Base-by-base conservation (phyloP, 345 rosid genomes). In the Firmiana major region DNA sequence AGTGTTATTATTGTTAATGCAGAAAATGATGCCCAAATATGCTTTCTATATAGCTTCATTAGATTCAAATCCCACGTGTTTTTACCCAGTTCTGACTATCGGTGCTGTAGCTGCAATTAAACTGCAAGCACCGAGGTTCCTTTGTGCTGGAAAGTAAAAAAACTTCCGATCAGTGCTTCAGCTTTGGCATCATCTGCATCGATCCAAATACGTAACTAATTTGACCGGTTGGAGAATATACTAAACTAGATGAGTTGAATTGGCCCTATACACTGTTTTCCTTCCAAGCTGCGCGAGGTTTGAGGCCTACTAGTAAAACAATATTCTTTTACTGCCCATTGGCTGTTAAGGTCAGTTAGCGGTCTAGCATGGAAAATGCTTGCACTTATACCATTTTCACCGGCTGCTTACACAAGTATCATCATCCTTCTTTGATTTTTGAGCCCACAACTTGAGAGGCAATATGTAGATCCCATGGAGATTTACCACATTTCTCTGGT, bases 31-130 rank as follows among this genome's bases (percentile, higher is more conserved):
- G 16, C 73, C 48, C n/a, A 73, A 34, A 11, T 38, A 55, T 73
- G 76, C 55, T 38, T 73, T 73, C 64, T 11, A n/a, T 38, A 38
- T 36, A 8, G 34, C 49, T 57, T 73, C 3, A 6, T 21, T 36
- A 73, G 31, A 36, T 73, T 73, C 76, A 73, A 72, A 54, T 36
- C 63, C 54, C 63, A 53, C 63, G 62, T 71, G 63, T 40, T 71
- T 34, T 71, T 48, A 15, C 38, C 38, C 11, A 13, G 0, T 9
- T 22, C 38, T 13, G 74, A 49, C 59, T 28, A 49, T 6, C 22
- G 10, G 22, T 64, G 43, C 68, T 36, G 16, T 63, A 8, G 42
- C 13, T 26, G 2, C 58, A 22, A 3, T 15, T 24, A 28, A 22
- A 21, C 19, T 62, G 21, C 15, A 26, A 12, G 59, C n/a, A 28